Percentiles rank a stretch among this genome's conserved stretches.
Conservation (phyloP, 106 monocot genomes). For the Phalaenopsis aphrodite region DNA sequence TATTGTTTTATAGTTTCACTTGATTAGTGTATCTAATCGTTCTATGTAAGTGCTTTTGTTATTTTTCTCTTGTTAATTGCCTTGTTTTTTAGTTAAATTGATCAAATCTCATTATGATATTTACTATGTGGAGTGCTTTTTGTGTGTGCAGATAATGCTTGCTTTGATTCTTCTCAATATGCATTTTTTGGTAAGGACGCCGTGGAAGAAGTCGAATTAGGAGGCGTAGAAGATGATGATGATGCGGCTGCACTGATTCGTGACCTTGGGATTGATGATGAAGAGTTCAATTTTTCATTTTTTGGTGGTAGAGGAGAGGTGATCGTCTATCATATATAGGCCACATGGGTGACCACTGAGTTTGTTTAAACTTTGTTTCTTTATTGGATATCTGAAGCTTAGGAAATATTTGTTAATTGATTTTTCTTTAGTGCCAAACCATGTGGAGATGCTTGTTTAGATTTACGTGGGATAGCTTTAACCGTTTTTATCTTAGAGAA, state of each 20-base stretch:
- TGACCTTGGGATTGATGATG: constrained; percentile 17
- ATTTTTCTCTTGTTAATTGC: background rate
- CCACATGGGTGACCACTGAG: background rate
- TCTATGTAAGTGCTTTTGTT: background rate
- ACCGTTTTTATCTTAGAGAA: background rate
- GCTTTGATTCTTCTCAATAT: constrained; percentile 82
- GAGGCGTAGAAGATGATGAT: constrained; percentile 45
- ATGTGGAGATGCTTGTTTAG: background rate
- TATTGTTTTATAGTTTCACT: constrained; percentile 2
- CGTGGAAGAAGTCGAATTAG: constrained; percentile 64
- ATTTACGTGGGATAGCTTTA: background rate
- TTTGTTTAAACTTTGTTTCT: background rate
- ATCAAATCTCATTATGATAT: background rate
- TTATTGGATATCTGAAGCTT: background rate
- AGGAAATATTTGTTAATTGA: background rate
- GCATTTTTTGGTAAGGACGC: constrained; percentile 65
- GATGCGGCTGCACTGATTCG: constrained; percentile 7
- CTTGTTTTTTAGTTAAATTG: background rate
- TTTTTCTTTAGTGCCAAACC: background rate
- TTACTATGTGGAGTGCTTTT: background rate
- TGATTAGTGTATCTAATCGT: background rate
- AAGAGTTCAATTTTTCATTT: constrained; percentile 26
- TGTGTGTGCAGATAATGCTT: constrained; percentile 31
- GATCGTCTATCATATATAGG: background rate
- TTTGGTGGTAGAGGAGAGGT: constrained; percentile 44